These are phyloP conservation scores for Aspergillus aculeatus DNA, from an alignment of 2,329 filamentous ascomycete species.

Conservation along the genomic window DNA sequence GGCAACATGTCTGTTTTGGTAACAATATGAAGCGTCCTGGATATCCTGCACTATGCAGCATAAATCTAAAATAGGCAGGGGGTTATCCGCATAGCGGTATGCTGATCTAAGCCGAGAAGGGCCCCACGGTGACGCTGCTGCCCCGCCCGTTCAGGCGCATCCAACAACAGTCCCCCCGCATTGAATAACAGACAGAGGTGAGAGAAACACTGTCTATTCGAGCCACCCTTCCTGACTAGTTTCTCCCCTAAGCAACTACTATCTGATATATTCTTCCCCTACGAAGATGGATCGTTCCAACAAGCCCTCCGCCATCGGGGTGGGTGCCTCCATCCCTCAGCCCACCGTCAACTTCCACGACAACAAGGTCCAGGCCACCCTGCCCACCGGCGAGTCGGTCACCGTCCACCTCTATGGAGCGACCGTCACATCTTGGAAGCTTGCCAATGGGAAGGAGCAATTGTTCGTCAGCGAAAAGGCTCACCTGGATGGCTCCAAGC, in stretches of 20 bases:
- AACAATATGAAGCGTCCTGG: too few species aligned
- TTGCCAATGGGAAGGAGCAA: constrained; percentile 73
- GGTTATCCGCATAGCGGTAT: neutral
- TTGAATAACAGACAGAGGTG: neutral
- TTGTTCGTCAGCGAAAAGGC: constrained; percentile 81
- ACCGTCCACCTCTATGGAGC: constrained; percentile 87
- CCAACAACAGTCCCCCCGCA: neutral
- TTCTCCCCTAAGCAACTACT: neutral
- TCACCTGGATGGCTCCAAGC: constrained; percentile 79
- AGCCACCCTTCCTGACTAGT: neutral
- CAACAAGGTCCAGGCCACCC: constrained; percentile 71
- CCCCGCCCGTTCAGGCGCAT: neutral
- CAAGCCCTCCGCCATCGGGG: constrained; percentile 73
- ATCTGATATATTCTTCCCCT: neutral
- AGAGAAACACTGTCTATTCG: neutral
- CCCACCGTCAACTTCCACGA: constrained; percentile 74
- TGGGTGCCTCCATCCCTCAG: constrained; percentile 71
- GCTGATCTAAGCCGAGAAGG: neutral
- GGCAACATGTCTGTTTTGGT: too few species aligned
- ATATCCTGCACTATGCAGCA: neutral
- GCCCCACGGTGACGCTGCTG: neutral
- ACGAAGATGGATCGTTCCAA: constrained; percentile 72
- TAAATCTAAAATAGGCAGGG: neutral
- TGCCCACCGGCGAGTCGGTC: constrained; percentile 84
- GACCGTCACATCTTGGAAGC: constrained; percentile 92